phyloP scores from a whole-genome alignment of 2,329 filamentous ascomycete genomes.

The Huntiella decipiens region DNA sequence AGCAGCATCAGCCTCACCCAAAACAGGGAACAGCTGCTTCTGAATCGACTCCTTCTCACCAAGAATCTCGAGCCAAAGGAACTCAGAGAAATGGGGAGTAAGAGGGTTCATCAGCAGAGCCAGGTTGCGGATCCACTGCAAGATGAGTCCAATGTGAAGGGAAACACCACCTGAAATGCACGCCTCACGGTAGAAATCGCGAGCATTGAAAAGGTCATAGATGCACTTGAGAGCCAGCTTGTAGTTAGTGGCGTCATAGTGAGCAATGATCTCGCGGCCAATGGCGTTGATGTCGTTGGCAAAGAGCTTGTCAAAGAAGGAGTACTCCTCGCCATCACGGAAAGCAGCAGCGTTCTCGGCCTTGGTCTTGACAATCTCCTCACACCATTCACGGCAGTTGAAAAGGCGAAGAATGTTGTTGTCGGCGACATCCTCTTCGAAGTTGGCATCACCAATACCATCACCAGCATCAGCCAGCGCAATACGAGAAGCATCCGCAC shows the following conservation, averaged over 20 bases:
- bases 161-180: constrained; percentile 57
- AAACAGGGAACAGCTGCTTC: constrained; percentile 54
- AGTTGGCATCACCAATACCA: constrained; percentile 87
- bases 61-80: constrained; percentile 84
- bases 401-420: constrained; percentile 74
- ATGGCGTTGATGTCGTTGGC: constrained; percentile 80
- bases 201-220: constrained; percentile 77
- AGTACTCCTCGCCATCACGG: constrained; percentile 54
- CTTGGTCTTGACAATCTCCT: constrained; percentile 60
- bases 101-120: constrained; percentile 66
- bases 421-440: constrained; percentile 88
- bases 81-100: constrained; percentile 84
- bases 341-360: constrained; percentile 29
- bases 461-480: constrained; percentile 90
- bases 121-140: constrained; percentile 72
- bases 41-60: constrained; percentile 61
- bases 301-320: constrained; percentile 77
- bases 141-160: constrained; percentile 68
- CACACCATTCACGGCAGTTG: constrained; percentile 53
- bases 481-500: constrained; percentile 79
- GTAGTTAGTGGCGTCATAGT: constrained; percentile 67
- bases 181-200: constrained; percentile 79
- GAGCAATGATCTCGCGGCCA: constrained; percentile 56
- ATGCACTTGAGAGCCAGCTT: constrained; percentile 42
- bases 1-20: constrained; percentile 42